A percentile compares a stretch with the other conserved stretches of the same genome.
Conservation (phyloP, 225 moss, liverwort and hornwort genomes). For the Sphagnum contortum region DNA sequence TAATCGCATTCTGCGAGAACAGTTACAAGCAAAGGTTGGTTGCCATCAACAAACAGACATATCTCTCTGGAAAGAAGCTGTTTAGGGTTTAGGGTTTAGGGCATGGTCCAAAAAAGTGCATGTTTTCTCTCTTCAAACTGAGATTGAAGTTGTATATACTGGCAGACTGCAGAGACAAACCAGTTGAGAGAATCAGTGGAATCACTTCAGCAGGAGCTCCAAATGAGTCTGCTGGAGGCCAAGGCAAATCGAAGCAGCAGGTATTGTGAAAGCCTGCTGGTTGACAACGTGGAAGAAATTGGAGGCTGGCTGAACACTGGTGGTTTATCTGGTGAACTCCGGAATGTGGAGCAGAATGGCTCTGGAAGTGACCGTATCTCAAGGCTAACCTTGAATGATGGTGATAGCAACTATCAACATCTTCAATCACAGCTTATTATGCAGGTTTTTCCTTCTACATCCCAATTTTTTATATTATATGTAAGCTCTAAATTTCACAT, state of each 20-base stretch:
- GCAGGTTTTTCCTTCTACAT: slow-evolving; percentile 34
- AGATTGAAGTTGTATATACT: too few species aligned
- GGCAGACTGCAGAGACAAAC: slow-evolving; percentile 72
- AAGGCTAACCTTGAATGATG: slow-evolving; percentile 63
- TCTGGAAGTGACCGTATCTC: slow-evolving; percentile 69
- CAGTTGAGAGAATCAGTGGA: slow-evolving; percentile 64
- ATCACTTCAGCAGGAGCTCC: slow-evolving; percentile 73
- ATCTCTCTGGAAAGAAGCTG: too few species aligned
- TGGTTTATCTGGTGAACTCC: slow-evolving; percentile 82
- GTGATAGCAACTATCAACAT: slow-evolving; percentile 37
- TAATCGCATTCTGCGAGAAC: slow-evolving; percentile 92
- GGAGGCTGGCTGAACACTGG: slow-evolving; percentile 86
- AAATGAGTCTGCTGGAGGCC: slow-evolving; percentile 50
- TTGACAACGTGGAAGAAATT: slow-evolving; percentile 78
- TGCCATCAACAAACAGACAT: background rate
- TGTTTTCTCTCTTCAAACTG: too few species aligned
- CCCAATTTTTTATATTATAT: too few species aligned
- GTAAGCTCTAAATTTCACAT: too few species aligned
- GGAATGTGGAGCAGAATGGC: slow-evolving; percentile 68
- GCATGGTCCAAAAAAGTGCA: too few species aligned
- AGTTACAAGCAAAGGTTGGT: slow-evolving; percentile 77
- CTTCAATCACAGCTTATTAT: slow-evolving; percentile 64
- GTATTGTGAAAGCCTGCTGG: slow-evolving; percentile 52
- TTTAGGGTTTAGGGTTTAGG: too few species aligned
- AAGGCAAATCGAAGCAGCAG: slow-evolving; percentile 48